Conservation (phyloP, 2,329 filamentous ascomycete genomes). For the Lasiodiplodia hormozganensis region DNA sequence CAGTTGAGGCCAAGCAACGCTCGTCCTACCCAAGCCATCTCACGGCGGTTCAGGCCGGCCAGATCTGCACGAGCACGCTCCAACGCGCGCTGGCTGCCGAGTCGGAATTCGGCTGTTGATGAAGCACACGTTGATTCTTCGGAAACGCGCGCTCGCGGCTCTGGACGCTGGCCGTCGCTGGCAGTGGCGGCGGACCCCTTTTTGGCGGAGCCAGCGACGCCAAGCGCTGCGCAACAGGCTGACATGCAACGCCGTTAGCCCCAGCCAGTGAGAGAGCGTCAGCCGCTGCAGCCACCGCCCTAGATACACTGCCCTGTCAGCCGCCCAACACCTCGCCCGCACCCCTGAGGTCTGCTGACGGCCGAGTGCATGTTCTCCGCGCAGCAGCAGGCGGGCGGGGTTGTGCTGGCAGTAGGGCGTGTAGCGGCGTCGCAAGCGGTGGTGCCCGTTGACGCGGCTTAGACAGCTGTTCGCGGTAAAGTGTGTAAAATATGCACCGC, state of each 20-base stretch:
- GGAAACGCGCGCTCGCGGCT: neutral
- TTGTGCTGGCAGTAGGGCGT: neutral
- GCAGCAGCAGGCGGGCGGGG: neutral
- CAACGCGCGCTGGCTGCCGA: conserved; percentile 17
- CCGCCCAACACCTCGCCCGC: conserved; percentile 6
- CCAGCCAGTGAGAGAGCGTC: conserved; percentile 12
- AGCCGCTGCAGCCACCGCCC: conserved; percentile 19
- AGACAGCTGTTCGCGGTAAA: conserved; percentile 17
- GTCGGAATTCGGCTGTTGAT: conserved; percentile 19
- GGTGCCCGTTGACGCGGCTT: conserved; percentile 18
- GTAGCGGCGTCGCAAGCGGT: conserved; percentile 18
- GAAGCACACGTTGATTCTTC: neutral
- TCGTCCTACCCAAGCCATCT: neutral
- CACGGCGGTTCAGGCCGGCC: neutral
- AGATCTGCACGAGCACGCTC: conserved; percentile 9
- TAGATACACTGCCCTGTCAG: conserved; percentile 9
- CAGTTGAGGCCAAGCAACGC: conserved; percentile 19
- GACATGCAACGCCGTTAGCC: conserved; percentile 15
- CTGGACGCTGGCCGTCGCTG: neutral
- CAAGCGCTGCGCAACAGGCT: conserved; percentile 14
- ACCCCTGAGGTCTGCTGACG: neutral
- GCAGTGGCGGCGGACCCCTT: neutral
- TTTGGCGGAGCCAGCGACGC: conserved; percentile 9
- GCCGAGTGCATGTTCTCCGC: conserved; percentile 4
- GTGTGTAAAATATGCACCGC: conserved; percentile 25